Evolutionary conservation across 2,329 filamentous ascomycete species (phyloP).

Genomic region (Cyphellophora europaea): DNA sequence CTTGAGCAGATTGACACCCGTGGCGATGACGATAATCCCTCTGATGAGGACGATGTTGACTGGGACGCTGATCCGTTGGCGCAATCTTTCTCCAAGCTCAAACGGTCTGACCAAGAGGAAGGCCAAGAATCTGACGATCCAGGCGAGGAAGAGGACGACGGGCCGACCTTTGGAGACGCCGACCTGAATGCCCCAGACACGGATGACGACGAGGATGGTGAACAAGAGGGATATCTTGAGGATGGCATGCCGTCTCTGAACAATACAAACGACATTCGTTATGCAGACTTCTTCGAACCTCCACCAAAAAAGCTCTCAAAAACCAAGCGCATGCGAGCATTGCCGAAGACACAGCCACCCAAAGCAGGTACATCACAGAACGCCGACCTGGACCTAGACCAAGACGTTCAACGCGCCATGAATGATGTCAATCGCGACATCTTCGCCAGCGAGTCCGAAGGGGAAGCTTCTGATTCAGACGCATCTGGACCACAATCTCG

Average conservation of each 20-base stretch:
- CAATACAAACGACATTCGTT: slow-evolving; percentile 84
- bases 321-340: slow-evolving; percentile 42
- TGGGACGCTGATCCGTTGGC: slow-evolving; percentile 71
- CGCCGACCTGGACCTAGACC: slow-evolving; percentile 40
- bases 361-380: slow-evolving; percentile 32
- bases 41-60: slow-evolving; percentile 79
- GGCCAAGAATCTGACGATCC: slow-evolving; percentile 34
- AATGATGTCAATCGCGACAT: slow-evolving; percentile 79
- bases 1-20: slow-evolving; percentile 77
- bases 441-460: slow-evolving; percentile 63
- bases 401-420: slow-evolving; percentile 74
- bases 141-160: slow-evolving; percentile 58
- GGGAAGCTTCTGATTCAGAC: slow-evolving; percentile 33
- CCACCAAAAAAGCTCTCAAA: slow-evolving; percentile 63
- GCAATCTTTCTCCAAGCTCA: slow-evolving; percentile 18
- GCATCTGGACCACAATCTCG: slow-evolving; percentile 6
- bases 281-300: slow-evolving; percentile 87
- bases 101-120: slow-evolving; percentile 20
- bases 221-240: slow-evolving; percentile 42
- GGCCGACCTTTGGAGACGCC: slow-evolving; percentile 75
- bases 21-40: slow-evolving; percentile 66
- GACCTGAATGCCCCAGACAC: slow-evolving; percentile 61
- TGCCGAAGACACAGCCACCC: slow-evolving; percentile 42
- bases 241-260: slow-evolving; percentile 47
- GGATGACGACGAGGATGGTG: slow-evolving; percentile 51